These are phyloP conservation scores for Serendipita indica DNA, from an alignment of 768 basidiomycete species.

Conservation along the genomic window DNA sequence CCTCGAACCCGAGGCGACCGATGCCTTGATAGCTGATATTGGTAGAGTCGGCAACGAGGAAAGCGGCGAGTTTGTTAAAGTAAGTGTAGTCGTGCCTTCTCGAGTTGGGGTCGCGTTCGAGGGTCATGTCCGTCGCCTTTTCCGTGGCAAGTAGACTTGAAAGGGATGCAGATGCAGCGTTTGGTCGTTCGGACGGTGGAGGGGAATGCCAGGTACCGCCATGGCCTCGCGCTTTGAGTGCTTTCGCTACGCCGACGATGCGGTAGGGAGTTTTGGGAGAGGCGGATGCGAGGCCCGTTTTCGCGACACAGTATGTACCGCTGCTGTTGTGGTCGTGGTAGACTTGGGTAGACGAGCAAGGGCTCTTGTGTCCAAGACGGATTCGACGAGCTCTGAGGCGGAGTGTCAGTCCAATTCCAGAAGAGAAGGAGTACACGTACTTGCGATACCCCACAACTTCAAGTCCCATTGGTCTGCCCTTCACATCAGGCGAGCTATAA, in stretches of 20 bases:
- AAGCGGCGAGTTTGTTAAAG: constrained; percentile 59
- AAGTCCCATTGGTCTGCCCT: not conserved
- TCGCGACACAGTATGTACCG: not conserved
- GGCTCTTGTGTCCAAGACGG: not conserved
- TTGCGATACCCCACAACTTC: not conserved
- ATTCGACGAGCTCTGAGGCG: not conserved
- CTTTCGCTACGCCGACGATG: not conserved
- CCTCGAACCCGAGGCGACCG: not conserved
- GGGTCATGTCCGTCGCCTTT: constrained; percentile 62
- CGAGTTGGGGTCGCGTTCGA: constrained; percentile 83
- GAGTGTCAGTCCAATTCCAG: no score
- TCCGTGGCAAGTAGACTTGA: constrained; percentile 51
- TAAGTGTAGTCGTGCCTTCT: constrained; percentile 80
- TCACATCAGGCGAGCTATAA: not conserved
- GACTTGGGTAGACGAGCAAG: not conserved
- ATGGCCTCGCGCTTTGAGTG: not conserved
- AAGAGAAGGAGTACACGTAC: not conserved
- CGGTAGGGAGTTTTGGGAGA: not conserved
- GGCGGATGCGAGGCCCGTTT: not conserved
- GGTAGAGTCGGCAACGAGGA: constrained; percentile 86
- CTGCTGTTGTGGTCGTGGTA: not conserved
- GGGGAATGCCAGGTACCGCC: not conserved
- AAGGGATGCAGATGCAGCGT: constrained; percentile 21
- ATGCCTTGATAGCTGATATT: not conserved
- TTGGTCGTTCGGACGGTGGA: constrained; percentile 8